A percentile compares a stretch with the other conserved stretches of the same genome.
phyloP scores from a whole-genome alignment of 257 asterid genomes.

The Solanum boliviense region DNA sequence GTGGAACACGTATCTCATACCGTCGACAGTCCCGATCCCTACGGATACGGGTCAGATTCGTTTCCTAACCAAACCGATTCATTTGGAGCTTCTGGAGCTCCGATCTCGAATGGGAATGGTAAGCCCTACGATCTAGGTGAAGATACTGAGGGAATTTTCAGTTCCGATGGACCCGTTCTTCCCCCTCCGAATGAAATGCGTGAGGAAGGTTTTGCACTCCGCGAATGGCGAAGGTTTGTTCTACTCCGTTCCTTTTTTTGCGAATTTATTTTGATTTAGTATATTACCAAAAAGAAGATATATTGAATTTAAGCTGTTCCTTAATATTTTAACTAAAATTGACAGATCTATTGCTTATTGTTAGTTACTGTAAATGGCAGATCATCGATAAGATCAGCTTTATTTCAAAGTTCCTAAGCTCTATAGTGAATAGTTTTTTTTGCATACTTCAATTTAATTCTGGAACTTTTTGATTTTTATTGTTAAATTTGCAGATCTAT shows the following conservation, averaged over 20 bases:
- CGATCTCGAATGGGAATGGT: conserved; percentile 65
- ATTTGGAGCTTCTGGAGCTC: conserved; percentile 51
- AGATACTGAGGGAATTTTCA: conserved; percentile 60
- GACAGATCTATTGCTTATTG: background rate
- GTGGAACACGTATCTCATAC: conserved; percentile 44
- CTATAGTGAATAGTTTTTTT: background rate
- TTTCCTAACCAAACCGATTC: conserved; percentile 8
- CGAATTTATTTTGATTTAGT: background rate
- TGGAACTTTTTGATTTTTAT: background rate
- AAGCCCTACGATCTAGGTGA: conserved; percentile 35
- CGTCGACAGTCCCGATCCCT: conserved; percentile 60
- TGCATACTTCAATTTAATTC: background rate
- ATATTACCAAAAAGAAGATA: background rate
- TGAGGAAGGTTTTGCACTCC: conserved; percentile 77
- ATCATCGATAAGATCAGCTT: background rate
- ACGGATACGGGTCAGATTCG: conserved; percentile 39
- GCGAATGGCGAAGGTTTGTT: conserved; percentile 85
- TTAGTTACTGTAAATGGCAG: background rate
- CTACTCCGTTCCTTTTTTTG: background rate
- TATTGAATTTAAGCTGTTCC: background rate
- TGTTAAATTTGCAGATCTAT: background rate
- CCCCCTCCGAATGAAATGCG: conserved; percentile 80
- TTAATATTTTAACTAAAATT: background rate
- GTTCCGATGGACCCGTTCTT: conserved; percentile 76
- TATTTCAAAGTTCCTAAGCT: background rate